Evolutionary conservation across 2,329 filamentous ascomycete genomes (phyloP), one percentile per base, ranked within the genome.

Genomic region (Xylaria hypoxylon): DNA sequence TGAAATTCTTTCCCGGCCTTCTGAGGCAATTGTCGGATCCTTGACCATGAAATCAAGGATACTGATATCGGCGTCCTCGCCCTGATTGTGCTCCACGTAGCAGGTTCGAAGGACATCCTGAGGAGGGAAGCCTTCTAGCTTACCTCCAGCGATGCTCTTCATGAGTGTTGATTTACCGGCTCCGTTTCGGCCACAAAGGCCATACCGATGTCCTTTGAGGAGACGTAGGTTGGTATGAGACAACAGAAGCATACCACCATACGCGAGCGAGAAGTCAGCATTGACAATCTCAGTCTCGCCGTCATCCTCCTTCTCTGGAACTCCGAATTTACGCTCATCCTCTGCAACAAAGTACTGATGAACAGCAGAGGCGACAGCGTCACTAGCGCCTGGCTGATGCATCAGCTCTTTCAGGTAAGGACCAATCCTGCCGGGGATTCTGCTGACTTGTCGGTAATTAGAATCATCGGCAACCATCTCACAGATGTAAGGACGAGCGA

Each of bases 71-170:
- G 96, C 95, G 80, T 97, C 95, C 80, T 98, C 96, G 62, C 96
- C 96, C 82, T 99, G 95, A 83, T 98, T 98, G 85, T 99, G 96
- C 84, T 99, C 96, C 48, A 99, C 96, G 77, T 98, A 99, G 82
- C 95, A 98, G 11, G 95, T 98, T 74, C 93, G 92, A 75, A 99
- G 89, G 66, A 94, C 91, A 71, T 97, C 94, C 78, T 96, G 94
- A 17, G 93, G 85, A 42, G 96, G 96, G 83, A 99, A 99, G 8
- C 96, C 96, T 80, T 99, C 96, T 3, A 99, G 87, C 85, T 99
- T 99, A 77, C 94, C 95, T 66, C 91, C 91, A 57, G 96, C 92
- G 75, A 99, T 99, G 79, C 92, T 94, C 78, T 93, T 92, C 96
- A 99, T 98, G 65, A 99, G 87, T 1, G 96, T 99, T n/a, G 96